Evolutionary conservation across 2,329 filamentous ascomycete genomes (phyloP).

Genomic region (Fusarium secorum): DNA sequence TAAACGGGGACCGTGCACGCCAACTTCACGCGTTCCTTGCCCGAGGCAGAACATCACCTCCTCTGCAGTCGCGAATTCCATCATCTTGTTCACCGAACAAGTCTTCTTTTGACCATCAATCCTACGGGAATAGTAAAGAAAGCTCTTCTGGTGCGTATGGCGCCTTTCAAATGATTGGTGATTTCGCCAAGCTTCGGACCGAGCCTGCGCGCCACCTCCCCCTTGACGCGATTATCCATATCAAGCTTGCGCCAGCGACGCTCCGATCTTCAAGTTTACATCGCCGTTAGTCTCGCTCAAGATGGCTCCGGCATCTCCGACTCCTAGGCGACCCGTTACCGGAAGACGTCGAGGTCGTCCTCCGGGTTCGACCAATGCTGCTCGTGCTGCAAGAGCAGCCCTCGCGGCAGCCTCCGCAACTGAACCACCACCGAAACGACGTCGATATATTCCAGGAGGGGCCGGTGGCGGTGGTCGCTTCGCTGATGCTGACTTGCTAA

Average conservation of each 20-base stretch:
- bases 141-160: conserved; percentile 16
- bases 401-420: conserved; percentile 48
- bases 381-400: conserved; percentile 50
- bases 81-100: conserved; percentile 40
- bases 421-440: conserved; percentile 73
- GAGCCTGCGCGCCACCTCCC: conserved; percentile 44
- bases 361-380: conserved; percentile 53
- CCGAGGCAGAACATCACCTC: conserved; percentile 5
- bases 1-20: conserved; percentile 43
- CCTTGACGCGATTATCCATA: conserved; percentile 40
- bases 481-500: conserved; percentile 73
- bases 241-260: conserved; percentile 28
- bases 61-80: conserved; percentile 42
- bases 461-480: conserved; percentile 87
- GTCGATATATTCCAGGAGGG: conserved; percentile 85
- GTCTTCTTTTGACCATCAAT: conserved; percentile 29
- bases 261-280: conserved; percentile 18
- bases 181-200: conserved; percentile 43
- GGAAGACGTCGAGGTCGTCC: conserved; percentile 59
- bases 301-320: conserved; percentile 49
- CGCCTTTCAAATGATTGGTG: conserved; percentile 41
- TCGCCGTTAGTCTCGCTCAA: conserved; percentile 15
- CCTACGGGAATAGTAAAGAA: conserved; percentile 16
- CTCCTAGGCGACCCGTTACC: conserved; percentile 52
- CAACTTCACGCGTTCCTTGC: conserved; percentile 53